Evolutionary conservation across 2,329 filamentous ascomycete species (phyloP), one percentile per base, ranked within the genome.

Genomic region (Canariomyces notabilis): DNA sequence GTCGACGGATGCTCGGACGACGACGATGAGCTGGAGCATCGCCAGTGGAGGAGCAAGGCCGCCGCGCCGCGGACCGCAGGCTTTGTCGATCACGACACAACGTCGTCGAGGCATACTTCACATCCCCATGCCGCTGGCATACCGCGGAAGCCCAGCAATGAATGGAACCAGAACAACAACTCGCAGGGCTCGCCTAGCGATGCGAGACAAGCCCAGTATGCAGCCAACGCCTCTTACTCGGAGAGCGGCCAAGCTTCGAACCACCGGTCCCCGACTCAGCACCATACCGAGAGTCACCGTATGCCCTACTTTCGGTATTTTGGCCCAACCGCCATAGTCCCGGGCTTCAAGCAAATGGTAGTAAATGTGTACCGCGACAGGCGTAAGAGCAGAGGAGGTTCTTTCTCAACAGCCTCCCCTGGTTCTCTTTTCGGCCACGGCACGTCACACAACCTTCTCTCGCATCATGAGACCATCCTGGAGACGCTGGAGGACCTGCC

Each of bases 281-380:
- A 77, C 51, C 71, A 77, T 56, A 64, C 70, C 22, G 73, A 77
- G 62, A 72, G 77, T 50, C 72, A 85, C 59, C 77, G 84, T 44
- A 87, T 95, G 53, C 89, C 89, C 0, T 95, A 93, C 63, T 95
- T 95, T 59, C 76, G 89, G 50, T 95, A 93, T 65, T 93, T 95
- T 61, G 89, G 89, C 0, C 87, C 88, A 0, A 95, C 89, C 1
- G 89, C 89, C 52, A 95, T 95, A 59, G 87, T 93, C 42, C 89
- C 89, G 1, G 89, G 89, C 18, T 94, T 89, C 69, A 94, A 94
- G 66, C 88, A 94, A 64, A 94, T 94, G 87, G 87, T 94, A 20
- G 83, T 86, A 48, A 60, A 66, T 36, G 56, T 66, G 15, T 83
- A 54, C 23, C 77, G 83, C 48, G 82, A 85, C 49, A 73, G 80